A percentile compares a stretch with the other conserved stretches of the same genome.
Conservation (phyloP, 345 rosid species). For the Sisymbrium altissimum region DNA sequence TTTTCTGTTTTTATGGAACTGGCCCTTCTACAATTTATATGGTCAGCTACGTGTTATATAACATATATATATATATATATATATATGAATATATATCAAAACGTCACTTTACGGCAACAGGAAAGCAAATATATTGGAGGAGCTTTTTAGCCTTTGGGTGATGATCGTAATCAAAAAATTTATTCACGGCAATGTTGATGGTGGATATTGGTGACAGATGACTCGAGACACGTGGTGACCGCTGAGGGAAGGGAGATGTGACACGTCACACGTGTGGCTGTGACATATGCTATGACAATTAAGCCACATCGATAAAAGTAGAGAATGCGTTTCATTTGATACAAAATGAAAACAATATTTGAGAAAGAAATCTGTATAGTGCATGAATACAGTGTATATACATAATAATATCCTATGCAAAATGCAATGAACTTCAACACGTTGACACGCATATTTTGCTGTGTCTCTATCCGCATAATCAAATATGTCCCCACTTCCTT, state of each 20-base stretch:
- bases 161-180: conserved; percentile 1
- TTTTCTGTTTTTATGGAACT: not conserved
- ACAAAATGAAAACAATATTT: not conserved
- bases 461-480: not conserved
- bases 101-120: conserved; percentile 13
- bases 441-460: conserved; percentile 13
- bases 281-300: not conserved
- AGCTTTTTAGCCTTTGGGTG: not conserved
- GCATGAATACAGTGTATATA: not conserved
- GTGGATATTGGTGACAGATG: not conserved
- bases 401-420: not conserved
- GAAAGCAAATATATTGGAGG: not conserved
- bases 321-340: conserved; percentile 7
- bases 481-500: conserved; percentile 25
- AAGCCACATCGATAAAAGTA: not conserved
- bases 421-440: conserved; percentile 25
- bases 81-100: not conserved
- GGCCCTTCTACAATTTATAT: conserved; percentile 14
- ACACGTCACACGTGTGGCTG: conserved; percentile 5
- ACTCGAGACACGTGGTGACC: conserved; percentile 12
- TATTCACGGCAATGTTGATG: not conserved
- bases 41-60: not conserved
- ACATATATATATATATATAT: no score
- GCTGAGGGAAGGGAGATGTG: not conserved
- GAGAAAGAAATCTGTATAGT: not conserved